Conservation (phyloP, 2,329 filamentous ascomycete genomes). For the Aspergillus sp. region DNA sequence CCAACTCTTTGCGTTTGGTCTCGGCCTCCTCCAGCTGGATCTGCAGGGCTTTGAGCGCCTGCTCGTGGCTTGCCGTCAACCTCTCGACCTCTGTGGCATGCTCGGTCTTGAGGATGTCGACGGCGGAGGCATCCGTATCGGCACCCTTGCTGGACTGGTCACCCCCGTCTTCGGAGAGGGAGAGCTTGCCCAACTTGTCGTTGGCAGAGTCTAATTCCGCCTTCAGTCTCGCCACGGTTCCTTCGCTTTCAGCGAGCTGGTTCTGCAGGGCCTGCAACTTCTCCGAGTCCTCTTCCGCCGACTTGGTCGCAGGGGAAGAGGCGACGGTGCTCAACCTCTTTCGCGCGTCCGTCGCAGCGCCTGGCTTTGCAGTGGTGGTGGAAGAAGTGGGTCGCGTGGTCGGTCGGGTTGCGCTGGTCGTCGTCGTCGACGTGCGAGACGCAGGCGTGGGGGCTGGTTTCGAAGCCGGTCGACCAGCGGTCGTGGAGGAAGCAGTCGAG, state of each 20-base stretch:
- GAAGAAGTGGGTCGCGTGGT: conserved; percentile 5
- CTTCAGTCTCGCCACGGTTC: conserved; percentile 25
- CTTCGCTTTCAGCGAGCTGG: conserved; percentile 31
- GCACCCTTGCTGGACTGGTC: conserved; percentile 15
- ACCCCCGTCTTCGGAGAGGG: conserved; percentile 15
- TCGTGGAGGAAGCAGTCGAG: conserved; percentile 10
- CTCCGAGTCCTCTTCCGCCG: conserved; percentile 21
- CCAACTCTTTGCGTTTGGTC: conserved; percentile 27
- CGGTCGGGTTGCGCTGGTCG: conserved; percentile 1
- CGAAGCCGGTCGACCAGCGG: conserved; percentile 14
- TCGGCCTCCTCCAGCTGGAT: conserved; percentile 30
- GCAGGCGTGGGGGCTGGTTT: conserved; percentile 18
- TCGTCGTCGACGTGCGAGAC: conserved; percentile 15
- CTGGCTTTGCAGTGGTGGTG: conserved; percentile 9
- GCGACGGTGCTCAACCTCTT: conserved; percentile 31
- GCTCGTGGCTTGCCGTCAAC: conserved; percentile 23
- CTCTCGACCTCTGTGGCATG: conserved; percentile 28
- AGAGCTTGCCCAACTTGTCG: conserved; percentile 27
- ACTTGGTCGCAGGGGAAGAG: conserved; percentile 20
- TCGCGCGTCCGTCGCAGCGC: conserved; percentile 18
- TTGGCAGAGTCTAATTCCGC: conserved; percentile 28
- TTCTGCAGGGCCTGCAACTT: conserved; percentile 28
- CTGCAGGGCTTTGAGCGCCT: conserved; percentile 26
- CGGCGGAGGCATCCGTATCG: conserved; percentile 12
- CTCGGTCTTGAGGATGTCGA: conserved; percentile 21